These are phyloP conservation scores for Odonthalia washingtoniensis DNA, from an alignment of 31 red algal genomes.

Conservation along the genomic window DNA sequence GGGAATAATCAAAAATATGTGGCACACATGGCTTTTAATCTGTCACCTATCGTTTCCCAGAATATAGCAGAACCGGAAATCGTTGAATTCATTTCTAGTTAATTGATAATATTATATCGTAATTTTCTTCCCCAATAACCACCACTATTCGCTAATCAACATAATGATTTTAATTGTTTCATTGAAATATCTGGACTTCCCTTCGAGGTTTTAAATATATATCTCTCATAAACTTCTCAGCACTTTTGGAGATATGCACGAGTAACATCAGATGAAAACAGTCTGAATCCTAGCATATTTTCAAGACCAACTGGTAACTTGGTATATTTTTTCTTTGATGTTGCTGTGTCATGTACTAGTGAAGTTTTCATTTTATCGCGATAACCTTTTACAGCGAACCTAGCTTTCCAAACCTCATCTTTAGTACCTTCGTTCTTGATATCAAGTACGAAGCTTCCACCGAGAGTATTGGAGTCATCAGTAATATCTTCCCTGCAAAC, in stretches of 20 bases:
- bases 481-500: slow-evolving; percentile 40
- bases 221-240: background rate
- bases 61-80: too few relatives aligned
- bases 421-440: slow-evolving; percentile 47
- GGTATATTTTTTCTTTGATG: background rate
- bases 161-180: too few relatives aligned
- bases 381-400: slow-evolving; percentile 42
- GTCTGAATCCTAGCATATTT: background rate
- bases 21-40: too few relatives aligned
- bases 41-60: too few relatives aligned
- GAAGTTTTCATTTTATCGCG: slow-evolving; percentile 11
- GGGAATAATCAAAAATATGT: too few relatives aligned
- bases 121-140: too few relatives aligned
- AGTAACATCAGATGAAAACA: background rate
- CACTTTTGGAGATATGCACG: background rate
- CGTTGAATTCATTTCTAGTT: too few relatives aligned
- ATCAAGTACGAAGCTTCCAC: slow-evolving; percentile 24
- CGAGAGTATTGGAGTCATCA: slow-evolving; percentile 25
- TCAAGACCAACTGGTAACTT: background rate
- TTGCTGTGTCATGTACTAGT: background rate
- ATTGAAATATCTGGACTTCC: too few relatives aligned
- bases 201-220: too few relatives aligned
- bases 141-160: too few relatives aligned
- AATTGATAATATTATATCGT: too few relatives aligned
- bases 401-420: slow-evolving; percentile 48